Evolutionary conservation across 2,329 filamentous ascomycete genomes (phyloP).

Genomic region (Diaporthe capsici): DNA sequence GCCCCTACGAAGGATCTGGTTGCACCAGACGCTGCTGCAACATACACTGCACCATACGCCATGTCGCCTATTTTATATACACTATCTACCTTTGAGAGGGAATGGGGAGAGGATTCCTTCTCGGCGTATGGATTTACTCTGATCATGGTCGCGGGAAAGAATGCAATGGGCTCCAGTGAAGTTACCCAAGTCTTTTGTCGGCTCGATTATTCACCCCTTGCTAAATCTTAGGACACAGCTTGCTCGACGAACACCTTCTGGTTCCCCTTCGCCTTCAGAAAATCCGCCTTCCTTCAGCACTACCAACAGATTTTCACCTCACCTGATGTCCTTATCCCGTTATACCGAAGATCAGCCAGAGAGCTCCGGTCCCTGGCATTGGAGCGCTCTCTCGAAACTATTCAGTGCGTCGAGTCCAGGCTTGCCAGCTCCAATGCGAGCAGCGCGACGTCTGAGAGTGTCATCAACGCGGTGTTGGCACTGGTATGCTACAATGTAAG

Average conservation of each 20-base stretch:
- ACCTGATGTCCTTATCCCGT: background rate
- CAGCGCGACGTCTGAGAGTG: conserved; percentile 3
- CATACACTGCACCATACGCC: background rate
- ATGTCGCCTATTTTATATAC: background rate
- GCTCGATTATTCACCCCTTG: background rate
- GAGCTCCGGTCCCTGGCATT: background rate
- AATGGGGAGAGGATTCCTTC: conserved; percentile 9
- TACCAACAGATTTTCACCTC: background rate
- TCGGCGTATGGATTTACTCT: conserved; percentile 1
- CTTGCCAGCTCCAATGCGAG: background rate
- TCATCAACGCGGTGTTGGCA: background rate
- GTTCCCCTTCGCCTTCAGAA: conserved; percentile 13
- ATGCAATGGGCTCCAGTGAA: background rate
- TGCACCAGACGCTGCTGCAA: background rate
- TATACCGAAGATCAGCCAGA: background rate
- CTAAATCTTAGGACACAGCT: background rate
- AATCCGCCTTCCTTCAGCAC: conserved; percentile 8
- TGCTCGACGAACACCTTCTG: background rate
- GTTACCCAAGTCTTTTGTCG: background rate
- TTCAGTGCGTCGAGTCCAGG: conserved; percentile 7
- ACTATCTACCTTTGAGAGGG: conserved; percentile 7
- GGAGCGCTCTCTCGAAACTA: conserved; percentile 1
- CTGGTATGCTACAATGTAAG: conserved; percentile 18
- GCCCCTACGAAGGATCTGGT: background rate
- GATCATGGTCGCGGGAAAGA: conserved; percentile 4